Evolutionary conservation across 2,329 filamentous ascomycete genomes (phyloP), one percentile per base, ranked within the genome.

Genomic region (Aspergillus ochraceus): DNA sequence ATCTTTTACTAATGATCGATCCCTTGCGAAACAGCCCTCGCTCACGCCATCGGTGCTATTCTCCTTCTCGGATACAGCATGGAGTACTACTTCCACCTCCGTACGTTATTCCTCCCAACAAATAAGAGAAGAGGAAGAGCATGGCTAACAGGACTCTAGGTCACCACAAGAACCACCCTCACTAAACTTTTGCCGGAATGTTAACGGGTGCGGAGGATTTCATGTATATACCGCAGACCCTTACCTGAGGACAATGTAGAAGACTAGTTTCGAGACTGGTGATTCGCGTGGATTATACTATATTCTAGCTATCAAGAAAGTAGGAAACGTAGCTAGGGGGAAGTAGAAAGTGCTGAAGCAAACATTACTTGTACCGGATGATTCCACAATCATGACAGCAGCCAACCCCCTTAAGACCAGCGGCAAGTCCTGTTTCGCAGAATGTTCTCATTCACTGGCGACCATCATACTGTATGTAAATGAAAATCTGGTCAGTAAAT

Each of bases 91-190:
- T 98, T 96, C 91, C 96, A 99, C 83, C 86, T 99, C 75, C 92
- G 95, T 99, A 88, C 81, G 91, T 88, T 19, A 42, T 42, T 2
- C 20, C n/a, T 24, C 30, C 10, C 22, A 22, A 22, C 22, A 22
- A 22, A 22, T 22, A 22, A 22, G 22, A 22, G 4, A 22, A 22
- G 4, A 22, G 22, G 22, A 22, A 22, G 22, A 17, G 24, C n/a
- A 55, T 42, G 55, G 51, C 60, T 64, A 55, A 64, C 52, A 66
- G 57, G 49, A 61, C 50, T 55, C 57, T 70, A 99, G 95, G 95
- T 74, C 94, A 99, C 88, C 94, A 98, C 90, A 99, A 99, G 91
- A 98, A 99, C 90, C 96, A 99, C 81, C 91, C 92, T 73, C 95
- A 99, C 86, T 99, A 96, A 83, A 76, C 62, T 60, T 64, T 59